phyloP scores from a whole-genome alignment of 2,329 filamentous ascomycete genomes.

The Periconia sp. region DNA sequence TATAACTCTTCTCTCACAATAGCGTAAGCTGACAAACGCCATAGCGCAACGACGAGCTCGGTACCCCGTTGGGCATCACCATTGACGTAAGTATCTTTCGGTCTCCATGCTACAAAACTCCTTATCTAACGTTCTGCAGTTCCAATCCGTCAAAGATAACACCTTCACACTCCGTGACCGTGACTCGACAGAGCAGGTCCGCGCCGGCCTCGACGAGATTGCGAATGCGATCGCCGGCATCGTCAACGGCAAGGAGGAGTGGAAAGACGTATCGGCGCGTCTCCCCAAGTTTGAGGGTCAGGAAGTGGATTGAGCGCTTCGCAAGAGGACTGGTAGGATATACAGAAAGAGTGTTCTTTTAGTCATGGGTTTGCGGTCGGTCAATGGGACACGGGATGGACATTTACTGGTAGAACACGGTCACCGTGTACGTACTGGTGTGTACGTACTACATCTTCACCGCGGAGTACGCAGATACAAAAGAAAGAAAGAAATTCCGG shows the following conservation, averaged over 20 bases:
- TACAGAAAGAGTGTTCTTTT: no score
- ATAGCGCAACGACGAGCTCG: slow-evolving; percentile 86
- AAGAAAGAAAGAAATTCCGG: no score
- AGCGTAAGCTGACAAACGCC: slow-evolving; percentile 16
- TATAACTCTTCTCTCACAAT: not conserved
- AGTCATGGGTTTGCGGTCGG: slow-evolving; percentile 1
- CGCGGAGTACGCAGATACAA: no score
- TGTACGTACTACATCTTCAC: no score
- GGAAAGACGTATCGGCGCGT: slow-evolving; percentile 72
- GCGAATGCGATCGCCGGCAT: slow-evolving; percentile 69
- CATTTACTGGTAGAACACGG: no score
- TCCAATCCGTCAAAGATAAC: slow-evolving; percentile 87
- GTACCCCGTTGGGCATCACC: slow-evolving; percentile 90
- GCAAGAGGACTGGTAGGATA: not conserved
- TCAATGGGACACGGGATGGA: not conserved
- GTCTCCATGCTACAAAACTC: not conserved
- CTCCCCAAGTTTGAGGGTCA: slow-evolving; percentile 75
- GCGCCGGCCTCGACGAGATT: slow-evolving; percentile 78
- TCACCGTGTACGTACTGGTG: no score
- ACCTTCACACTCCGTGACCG: slow-evolving; percentile 83
- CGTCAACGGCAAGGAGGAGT: slow-evolving; percentile 64
- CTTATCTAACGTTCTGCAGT: slow-evolving; percentile 44
- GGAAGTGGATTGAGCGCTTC: slow-evolving; percentile 30
- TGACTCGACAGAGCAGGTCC: slow-evolving; percentile 88
- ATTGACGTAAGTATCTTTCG: slow-evolving; percentile 59